These are phyloP conservation scores for Strobilomyces echinocephalus DNA, from an alignment of 768 basidiomycete species.

Conservation along the genomic window DNA sequence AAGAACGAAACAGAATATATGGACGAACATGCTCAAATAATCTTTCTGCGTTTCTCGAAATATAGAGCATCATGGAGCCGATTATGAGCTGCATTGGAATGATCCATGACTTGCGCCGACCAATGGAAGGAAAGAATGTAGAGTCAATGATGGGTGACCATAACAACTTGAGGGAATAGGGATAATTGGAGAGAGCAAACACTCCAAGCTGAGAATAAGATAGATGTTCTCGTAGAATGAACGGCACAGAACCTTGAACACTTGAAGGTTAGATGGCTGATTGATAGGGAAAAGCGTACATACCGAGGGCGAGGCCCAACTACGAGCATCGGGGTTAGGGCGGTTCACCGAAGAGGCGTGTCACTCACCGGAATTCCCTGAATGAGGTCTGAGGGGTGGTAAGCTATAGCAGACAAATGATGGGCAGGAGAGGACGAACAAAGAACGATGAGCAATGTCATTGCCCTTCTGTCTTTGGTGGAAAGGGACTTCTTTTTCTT, in stretches of 20 bases:
- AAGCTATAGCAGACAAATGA: slow-evolving; percentile 12
- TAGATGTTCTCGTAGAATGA: slow-evolving; percentile 89
- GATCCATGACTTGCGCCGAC: slow-evolving; percentile 98
- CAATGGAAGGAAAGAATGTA: slow-evolving; percentile 71
- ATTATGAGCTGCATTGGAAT: slow-evolving; percentile 94
- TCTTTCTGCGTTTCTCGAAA: slow-evolving; percentile 68
- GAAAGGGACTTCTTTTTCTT: slow-evolving; percentile 51
- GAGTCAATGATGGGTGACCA: slow-evolving; percentile 99
- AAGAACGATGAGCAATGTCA: slow-evolving; percentile 78
- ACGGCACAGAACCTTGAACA: slow-evolving; percentile 82
- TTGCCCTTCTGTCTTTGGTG: slow-evolving; percentile 74
- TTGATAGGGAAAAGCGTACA: slow-evolving; percentile 10
- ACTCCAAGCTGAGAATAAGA: slow-evolving; percentile 96
- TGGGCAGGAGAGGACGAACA: slow-evolving; percentile 52
- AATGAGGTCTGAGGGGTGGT: slow-evolving; percentile 51
- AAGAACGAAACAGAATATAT: slow-evolving; percentile 1
- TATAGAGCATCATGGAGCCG: slow-evolving; percentile 75
- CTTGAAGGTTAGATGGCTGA: slow-evolving; percentile 3
- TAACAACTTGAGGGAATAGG: slow-evolving; percentile 92
- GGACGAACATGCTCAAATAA: slow-evolving; percentile 69
- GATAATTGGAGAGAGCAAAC: slow-evolving; percentile 89
- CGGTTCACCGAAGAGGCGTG: slow-evolving; percentile 7
- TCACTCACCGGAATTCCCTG: slow-evolving; percentile 85
- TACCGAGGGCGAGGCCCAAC: slow-evolving; percentile 88
- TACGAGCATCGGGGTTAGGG: slow-evolving; percentile 26